phyloP scores from a whole-genome alignment of 192 early-diverging fungal species.

The Spinellus fusiger region DNA sequence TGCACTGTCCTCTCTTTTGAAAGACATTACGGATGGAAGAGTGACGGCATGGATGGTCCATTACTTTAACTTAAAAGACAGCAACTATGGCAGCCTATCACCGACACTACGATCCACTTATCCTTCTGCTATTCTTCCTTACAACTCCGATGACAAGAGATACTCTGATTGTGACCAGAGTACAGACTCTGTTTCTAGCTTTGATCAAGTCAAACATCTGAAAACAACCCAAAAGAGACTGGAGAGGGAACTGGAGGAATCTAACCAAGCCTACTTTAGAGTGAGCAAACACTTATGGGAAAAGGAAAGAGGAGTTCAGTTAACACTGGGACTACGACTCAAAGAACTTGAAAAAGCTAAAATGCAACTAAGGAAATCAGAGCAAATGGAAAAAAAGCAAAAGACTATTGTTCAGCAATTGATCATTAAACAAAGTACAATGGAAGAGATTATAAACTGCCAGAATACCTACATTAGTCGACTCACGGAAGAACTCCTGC shows the following conservation, averaged over 20 bases:
- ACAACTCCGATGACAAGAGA: too few relatives aligned
- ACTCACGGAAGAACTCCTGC: not conserved
- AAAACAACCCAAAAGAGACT: not conserved
- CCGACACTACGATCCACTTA: not conserved
- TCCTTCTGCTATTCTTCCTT: not conserved
- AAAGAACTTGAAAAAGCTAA: slow-evolving; percentile 23
- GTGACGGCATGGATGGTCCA: not conserved
- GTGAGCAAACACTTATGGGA: slow-evolving; percentile 14
- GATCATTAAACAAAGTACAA: not conserved
- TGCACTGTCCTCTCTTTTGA: too few relatives aligned
- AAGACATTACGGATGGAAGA: not conserved
- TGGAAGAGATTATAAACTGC: not conserved
- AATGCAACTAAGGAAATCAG: slow-evolving; percentile 12
- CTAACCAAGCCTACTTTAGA: not conserved
- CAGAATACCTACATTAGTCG: not conserved
- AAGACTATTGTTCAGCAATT: slow-evolving; percentile 13
- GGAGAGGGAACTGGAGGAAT: not conserved
- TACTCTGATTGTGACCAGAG: too few relatives aligned
- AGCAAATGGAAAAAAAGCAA: slow-evolving; percentile 24
- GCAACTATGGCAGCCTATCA: too few relatives aligned
- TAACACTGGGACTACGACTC: slow-evolving; percentile 8
- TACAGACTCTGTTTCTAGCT: too few relatives aligned
- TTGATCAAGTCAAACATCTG: too few relatives aligned
- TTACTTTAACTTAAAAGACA: not conserved
- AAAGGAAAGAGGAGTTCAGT: slow-evolving; percentile 22